phyloP scores from a whole-genome alignment of 371 early-diverging fungal species.

The Apophysomyces elegans region DNA sequence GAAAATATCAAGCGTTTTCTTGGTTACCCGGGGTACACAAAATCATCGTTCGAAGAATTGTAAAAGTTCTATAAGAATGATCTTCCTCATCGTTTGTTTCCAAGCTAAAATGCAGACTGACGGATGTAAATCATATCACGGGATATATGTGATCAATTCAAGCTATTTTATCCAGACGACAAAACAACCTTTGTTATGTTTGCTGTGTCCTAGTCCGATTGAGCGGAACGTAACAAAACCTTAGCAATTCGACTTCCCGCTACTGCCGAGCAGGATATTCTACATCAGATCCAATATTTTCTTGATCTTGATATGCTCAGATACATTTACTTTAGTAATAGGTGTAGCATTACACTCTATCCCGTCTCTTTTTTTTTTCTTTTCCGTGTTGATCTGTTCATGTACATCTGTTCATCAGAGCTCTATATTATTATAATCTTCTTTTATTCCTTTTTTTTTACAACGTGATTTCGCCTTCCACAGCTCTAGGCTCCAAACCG shows the following conservation, averaged over 20 bases:
- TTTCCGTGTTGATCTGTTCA: no score
- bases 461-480: constrained; percentile 73
- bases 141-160: background rate
- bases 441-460: constrained; percentile 28
- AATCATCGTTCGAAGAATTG: background rate
- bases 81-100: no score
- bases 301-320: no score
- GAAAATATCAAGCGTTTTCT: background rate
- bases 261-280: no score
- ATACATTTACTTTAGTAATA: no score
- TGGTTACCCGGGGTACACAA: background rate
- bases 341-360: no score
- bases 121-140: background rate
- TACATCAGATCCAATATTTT: no score
- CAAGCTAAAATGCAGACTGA: constrained; percentile 1
- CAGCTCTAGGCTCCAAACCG: constrained; percentile 71
- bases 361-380: no score
- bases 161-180: background rate
- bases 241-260: no score
- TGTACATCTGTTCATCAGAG: no score
- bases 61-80: background rate
- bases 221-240: no score
- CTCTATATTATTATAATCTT: constrained; percentile 13
- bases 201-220: no score
- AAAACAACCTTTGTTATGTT: background rate